These are phyloP conservation scores for Naganishia vishniacii DNA, from an alignment of 768 basidiomycete species.

Conservation along the genomic window DNA sequence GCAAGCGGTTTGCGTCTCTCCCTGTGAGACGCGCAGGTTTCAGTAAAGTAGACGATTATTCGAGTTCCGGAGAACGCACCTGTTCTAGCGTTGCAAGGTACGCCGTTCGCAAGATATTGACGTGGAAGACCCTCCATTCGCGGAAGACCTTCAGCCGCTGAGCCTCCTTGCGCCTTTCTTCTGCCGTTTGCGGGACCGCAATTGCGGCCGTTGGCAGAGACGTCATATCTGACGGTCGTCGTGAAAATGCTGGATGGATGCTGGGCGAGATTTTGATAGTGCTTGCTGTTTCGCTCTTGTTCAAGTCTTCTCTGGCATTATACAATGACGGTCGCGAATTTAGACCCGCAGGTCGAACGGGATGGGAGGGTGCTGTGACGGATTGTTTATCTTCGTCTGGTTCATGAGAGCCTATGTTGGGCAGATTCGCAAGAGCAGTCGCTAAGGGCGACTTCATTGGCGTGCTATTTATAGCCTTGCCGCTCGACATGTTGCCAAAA, in stretches of 20 bases:
- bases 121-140: slow-evolving; percentile 12
- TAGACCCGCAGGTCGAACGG: background rate
- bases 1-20: slow-evolving; percentile 24
- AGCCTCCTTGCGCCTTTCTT: slow-evolving; percentile 1
- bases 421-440: background rate
- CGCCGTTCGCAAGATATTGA: slow-evolving; percentile 7
- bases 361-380: background rate
- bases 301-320: background rate
- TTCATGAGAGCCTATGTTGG: background rate
- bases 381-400: background rate
- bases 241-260: background rate
- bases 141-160: slow-evolving; percentile 4
- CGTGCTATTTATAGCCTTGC: background rate
- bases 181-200: background rate
- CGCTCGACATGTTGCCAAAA: background rate
- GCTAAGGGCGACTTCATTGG: slow-evolving; percentile 1
- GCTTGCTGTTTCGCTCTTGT: slow-evolving; percentile 13
- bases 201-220: slow-evolving; percentile 9
- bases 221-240: slow-evolving; percentile 11
- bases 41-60: background rate
- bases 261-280: slow-evolving; percentile 6
- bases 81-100: slow-evolving; percentile 3
- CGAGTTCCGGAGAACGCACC: background rate
- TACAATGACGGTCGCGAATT: background rate
- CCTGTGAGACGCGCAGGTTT: background rate